Base-by-base conservation (phyloP, 2,329 filamentous ascomycete species). In the Ophiocordyceps camponoti-leonardi region DNA sequence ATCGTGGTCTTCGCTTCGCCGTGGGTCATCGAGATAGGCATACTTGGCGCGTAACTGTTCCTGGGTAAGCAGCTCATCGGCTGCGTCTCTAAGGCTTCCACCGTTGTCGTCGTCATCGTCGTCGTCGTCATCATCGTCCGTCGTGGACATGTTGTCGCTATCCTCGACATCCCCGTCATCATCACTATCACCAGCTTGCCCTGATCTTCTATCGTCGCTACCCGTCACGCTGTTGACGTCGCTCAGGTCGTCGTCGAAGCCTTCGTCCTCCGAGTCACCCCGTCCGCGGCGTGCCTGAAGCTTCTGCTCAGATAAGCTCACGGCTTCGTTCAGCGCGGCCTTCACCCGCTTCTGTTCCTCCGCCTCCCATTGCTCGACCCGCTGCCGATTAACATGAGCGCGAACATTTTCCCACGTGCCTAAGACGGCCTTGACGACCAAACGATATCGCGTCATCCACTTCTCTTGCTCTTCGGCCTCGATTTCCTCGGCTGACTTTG, bases 401-500 rank as follows among this genome's bases (percentile, higher is more conserved):
- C 64, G 73, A 13, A 81, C 75, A 53, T 80, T 81, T 28, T 81
- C 77, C 77, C 78, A 82, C 0, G 72, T 80, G 30, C 67, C 71
- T 39, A 61, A 61, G 39, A 79, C 51, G 18, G 66, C 68, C 51
- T 62, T 79, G 50, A 82, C 69, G 16, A 95, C 75, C 48, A 79
- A 73, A 49, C 77, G 85, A 60, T 92, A 94, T 26, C 78, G 74
- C 42, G 67, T 65, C 49, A 79, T 69, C 61, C 79, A 79, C 53
- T 79, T 71, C 22, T 81, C 78, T 45, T 74, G 71, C 48, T 84
- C 79, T 58, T 96, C 90, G 14, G 75, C 76, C 53, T 88, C 80
- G 18, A 95, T 72, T 58, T 96, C 83, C 56, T 95, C 86, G 1
- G 74, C 69, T 1, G 81, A 79, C 53, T 86, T 86, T 12, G 83